Conservation (phyloP, 345 rosid species). For the Trapa incisa region DNA sequence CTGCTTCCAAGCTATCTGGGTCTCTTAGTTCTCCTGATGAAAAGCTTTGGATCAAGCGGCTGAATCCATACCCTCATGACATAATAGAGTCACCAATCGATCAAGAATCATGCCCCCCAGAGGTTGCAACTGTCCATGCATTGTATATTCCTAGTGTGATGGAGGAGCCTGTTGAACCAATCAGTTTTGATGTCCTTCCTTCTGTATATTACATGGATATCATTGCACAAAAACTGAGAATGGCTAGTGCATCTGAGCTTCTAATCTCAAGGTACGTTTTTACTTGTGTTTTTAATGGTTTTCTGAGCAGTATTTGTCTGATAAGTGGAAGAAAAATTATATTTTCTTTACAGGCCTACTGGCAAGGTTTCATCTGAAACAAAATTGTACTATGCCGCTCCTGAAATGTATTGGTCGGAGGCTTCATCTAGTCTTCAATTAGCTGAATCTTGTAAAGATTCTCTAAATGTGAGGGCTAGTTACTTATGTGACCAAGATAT, state of each 20-base stretch:
- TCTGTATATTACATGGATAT: conserved; percentile 53
- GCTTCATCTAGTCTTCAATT: conserved; percentile 20
- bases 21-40: conserved; percentile 29
- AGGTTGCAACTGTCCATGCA: conserved; percentile 22
- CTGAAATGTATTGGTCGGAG: conserved; percentile 23
- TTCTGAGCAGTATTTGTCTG: background rate
- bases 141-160: conserved; percentile 37
- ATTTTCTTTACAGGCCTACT: conserved; percentile 41
- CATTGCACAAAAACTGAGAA: conserved; percentile 55
- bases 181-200: conserved; percentile 33
- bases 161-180: conserved; percentile 31
- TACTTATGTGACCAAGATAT: conserved; percentile 56
- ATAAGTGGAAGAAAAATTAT: conserved; percentile 9
- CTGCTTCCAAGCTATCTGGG: conserved; percentile 47
- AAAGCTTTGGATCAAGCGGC: conserved; percentile 38
- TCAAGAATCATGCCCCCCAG: conserved; percentile 24
- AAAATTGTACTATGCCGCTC: conserved; percentile 57
- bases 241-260: conserved; percentile 45
- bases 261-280: conserved; percentile 59
- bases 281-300: background rate
- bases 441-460: conserved; percentile 18
- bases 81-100: conserved; percentile 25
- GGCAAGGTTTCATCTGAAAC: conserved; percentile 81
- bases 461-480: conserved; percentile 67
- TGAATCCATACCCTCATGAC: conserved; percentile 38